Percentiles rank a stretch among this genome's conserved stretches.
Conservation (phyloP, 202 grass and related monocot genomes). For the Eragrostis tef region DNA sequence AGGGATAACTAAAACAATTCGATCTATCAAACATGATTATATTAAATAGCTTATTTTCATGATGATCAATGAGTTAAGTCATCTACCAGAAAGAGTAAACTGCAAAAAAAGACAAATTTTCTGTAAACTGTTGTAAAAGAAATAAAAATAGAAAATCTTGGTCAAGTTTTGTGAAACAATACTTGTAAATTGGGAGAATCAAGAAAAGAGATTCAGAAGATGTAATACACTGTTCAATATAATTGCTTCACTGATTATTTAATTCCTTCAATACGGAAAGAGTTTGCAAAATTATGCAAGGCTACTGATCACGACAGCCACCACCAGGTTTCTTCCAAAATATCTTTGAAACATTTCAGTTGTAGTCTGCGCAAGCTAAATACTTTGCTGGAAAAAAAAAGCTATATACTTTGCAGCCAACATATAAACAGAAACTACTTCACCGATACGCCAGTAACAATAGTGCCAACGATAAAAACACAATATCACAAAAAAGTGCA, state of each 20-base stretch:
- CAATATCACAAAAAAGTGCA: not conserved
- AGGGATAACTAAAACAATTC: not conserved
- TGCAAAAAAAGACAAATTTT: not conserved
- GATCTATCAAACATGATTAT: not conserved
- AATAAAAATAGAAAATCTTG: not conserved
- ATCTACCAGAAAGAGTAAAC: not conserved
- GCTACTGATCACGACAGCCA: not conserved
- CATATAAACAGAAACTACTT: not conserved
- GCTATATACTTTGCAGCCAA: not conserved
- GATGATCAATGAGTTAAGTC: not conserved
- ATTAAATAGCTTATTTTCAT: not conserved
- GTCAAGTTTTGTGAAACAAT: not conserved
- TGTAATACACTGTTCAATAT: not conserved
- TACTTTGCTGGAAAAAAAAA: not conserved
- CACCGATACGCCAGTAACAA: not conserved
- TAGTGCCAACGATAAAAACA: not conserved
- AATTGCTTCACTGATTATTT: not conserved
- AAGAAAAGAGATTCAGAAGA: not conserved
- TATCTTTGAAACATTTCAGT: not conserved
- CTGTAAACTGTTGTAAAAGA: not conserved
- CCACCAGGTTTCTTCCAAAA: not conserved
- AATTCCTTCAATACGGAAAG: not conserved
- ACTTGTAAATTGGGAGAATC: not conserved
- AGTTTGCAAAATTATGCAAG: not conserved
- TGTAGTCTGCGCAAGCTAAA: not conserved